Percentiles rank a stretch among this genome's conserved stretches.
Conservation (phyloP, 345 rosid genomes). For the Pelargonium nanum region DNA sequence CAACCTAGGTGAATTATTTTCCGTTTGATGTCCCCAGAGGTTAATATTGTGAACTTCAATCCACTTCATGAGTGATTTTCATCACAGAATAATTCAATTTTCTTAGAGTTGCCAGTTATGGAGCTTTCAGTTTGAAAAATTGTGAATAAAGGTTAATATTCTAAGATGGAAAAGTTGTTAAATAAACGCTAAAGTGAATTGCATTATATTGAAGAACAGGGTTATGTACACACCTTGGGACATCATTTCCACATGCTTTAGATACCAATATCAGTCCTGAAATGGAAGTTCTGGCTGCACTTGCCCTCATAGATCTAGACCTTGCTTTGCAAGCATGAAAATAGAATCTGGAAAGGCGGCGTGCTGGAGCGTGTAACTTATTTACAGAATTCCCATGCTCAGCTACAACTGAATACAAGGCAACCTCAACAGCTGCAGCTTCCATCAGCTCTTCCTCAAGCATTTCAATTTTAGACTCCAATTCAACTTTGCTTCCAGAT, state of each 20-base stretch:
- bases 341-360: slow-evolving; percentile 84
- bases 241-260: slow-evolving; percentile 93
- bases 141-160: not conserved
- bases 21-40: not conserved
- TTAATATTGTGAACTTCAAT: not conserved
- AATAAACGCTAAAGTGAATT: too few species aligned
- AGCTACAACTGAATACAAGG: slow-evolving; percentile 76
- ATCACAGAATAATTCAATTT: not conserved
- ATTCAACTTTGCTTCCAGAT: slow-evolving; percentile 24
- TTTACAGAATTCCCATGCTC: slow-evolving; percentile 82
- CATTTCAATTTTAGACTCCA: slow-evolving; percentile 43
- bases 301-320: slow-evolving; percentile 40
- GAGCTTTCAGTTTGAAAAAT: not conserved
- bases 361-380: slow-evolving; percentile 84
- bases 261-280: slow-evolving; percentile 84
- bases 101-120: not conserved
- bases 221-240: slow-evolving; percentile 50
- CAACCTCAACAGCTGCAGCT: slow-evolving; percentile 80
- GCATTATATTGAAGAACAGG: not conserved
- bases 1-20: not conserved
- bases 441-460: slow-evolving; percentile 84
- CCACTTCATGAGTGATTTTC: not conserved
- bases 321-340: slow-evolving; percentile 56
- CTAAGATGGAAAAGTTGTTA: too few species aligned
- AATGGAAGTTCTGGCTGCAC: slow-evolving; percentile 61